Conservation (phyloP, 2,329 filamentous ascomycete genomes). For the Cadophora sp. region DNA sequence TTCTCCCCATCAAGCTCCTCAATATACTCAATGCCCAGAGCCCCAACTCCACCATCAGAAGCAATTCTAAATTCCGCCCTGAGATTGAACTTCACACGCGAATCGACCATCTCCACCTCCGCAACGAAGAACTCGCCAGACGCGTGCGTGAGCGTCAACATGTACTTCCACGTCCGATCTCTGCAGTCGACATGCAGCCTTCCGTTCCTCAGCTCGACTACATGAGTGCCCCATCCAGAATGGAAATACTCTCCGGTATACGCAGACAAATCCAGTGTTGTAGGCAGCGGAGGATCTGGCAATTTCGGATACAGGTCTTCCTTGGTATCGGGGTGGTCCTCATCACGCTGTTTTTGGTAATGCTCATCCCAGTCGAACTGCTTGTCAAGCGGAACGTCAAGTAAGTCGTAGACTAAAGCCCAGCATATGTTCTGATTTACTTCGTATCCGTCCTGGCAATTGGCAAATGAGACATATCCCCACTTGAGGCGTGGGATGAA, state of each 20-base stretch:
- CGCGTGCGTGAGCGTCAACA: constrained; percentile 25
- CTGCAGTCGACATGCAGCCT: constrained; percentile 26
- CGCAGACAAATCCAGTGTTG: constrained; percentile 8
- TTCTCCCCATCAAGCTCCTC: constrained; percentile 23
- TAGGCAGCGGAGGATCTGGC: constrained; percentile 19
- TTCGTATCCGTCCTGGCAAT: constrained; percentile 4
- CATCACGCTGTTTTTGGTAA: constrained; percentile 12
- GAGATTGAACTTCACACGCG: background rate
- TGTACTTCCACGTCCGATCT: constrained; percentile 29
- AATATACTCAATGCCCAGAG: constrained; percentile 24
- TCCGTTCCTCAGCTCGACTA: constrained; percentile 23
- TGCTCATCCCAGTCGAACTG: constrained; percentile 30
- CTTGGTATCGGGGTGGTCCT: constrained; percentile 14
- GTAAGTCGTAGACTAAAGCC: constrained; percentile 29
- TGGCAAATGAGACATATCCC: constrained; percentile 29
- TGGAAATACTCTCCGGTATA: constrained; percentile 29
- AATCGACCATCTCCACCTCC: constrained; percentile 18
- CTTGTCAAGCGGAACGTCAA: constrained; percentile 22
- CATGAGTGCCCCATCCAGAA: constrained; percentile 25
- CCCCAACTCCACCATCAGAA: constrained; percentile 18
- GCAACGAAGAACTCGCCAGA: constrained; percentile 31
- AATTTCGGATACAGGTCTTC: constrained; percentile 30
- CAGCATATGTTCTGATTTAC: constrained; percentile 28
- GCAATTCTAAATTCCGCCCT: constrained; percentile 28
- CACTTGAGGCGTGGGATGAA: constrained; percentile 29